Conservation (phyloP, 2,329 filamentous ascomycete species). For the Chaetomiaceae sp. region DNA sequence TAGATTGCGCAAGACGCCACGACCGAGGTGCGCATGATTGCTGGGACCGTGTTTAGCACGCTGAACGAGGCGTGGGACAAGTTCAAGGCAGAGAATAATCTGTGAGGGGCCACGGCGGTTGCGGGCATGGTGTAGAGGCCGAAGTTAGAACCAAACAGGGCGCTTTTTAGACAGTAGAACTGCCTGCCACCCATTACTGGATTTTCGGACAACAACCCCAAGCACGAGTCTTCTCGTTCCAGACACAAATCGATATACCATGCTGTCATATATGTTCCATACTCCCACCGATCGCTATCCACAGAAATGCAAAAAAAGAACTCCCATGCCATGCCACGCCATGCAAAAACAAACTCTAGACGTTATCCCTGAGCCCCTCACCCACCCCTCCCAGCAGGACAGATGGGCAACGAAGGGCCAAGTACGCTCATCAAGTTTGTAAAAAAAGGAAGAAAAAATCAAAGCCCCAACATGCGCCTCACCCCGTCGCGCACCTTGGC, state of each 20-base stretch:
- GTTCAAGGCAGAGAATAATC: slow-evolving; percentile 63
- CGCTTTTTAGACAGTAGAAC: background rate
- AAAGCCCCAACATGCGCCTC: slow-evolving; percentile 67
- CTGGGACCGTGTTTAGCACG: slow-evolving; percentile 60
- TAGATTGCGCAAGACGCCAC: slow-evolving; percentile 60
- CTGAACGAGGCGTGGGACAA: slow-evolving; percentile 71
- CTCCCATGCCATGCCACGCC: background rate
- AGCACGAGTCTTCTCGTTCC: too few species aligned
- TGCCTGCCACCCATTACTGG: too few species aligned
- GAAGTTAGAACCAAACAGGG: too few species aligned
- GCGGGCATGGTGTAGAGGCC: too few species aligned
- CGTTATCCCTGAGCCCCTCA: too few species aligned
- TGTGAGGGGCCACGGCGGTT: slow-evolving; percentile 36
- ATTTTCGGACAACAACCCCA: too few species aligned
- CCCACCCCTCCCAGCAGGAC: too few species aligned
- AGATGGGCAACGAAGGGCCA: too few species aligned
- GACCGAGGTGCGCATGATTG: slow-evolving; percentile 62
- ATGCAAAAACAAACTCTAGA: too few species aligned
- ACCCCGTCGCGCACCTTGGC: slow-evolving; percentile 79
- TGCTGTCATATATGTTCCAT: too few species aligned
- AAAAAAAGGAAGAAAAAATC: background rate
- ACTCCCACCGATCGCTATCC: background rate
- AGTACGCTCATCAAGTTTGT: too few species aligned
- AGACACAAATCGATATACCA: too few species aligned
- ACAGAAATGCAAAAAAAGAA: background rate